Percentiles rank a stretch among this genome's conserved stretches.
These are phyloP conservation scores for Podospora pseudocomata DNA, from an alignment of 495 filamentous ascomycete species.

Conservation along the genomic window DNA sequence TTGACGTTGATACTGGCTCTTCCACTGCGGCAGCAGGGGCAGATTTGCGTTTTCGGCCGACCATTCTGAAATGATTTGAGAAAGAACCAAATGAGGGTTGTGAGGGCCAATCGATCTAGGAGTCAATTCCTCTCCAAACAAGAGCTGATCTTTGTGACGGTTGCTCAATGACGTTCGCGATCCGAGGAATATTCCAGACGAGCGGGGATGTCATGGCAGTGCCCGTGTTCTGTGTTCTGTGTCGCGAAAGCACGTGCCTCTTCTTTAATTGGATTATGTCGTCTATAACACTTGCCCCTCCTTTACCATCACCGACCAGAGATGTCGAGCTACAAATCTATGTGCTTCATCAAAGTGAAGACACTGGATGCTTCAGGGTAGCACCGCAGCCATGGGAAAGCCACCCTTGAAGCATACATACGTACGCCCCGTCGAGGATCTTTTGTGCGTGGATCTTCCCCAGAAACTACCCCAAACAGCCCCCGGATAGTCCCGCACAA, in stretches of 20 bases:
- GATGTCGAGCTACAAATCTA: no score
- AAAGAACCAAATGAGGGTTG: neutral
- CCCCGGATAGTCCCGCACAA: neutral
- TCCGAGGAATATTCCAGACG: neutral
- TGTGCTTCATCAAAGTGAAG: no score
- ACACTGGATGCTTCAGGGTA: no score
- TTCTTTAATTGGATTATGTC: slow-evolving; percentile 11
- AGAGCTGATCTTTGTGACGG: neutral
- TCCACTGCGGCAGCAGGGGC: slow-evolving; percentile 5
- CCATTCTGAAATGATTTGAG: slow-evolving; percentile 10
- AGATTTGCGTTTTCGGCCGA: slow-evolving; percentile 22
- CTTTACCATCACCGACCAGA: neutral
- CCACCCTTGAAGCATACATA: neutral
- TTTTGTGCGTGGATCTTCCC: neutral
- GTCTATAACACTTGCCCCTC: neutral
- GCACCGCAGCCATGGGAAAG: no score
- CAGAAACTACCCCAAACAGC: no score
- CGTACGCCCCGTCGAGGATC: neutral
- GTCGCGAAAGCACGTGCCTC: slow-evolving; percentile 20
- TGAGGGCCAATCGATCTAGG: neutral
- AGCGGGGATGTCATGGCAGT: neutral
- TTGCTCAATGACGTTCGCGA: slow-evolving; percentile 8
- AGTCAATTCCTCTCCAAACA: neutral
- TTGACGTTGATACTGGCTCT: slow-evolving; percentile 6
- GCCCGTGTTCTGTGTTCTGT: neutral